These are phyloP conservation scores for Dendrobium chrysotoxum DNA, from an alignment of 106 monocot species.

Conservation along the genomic window DNA sequence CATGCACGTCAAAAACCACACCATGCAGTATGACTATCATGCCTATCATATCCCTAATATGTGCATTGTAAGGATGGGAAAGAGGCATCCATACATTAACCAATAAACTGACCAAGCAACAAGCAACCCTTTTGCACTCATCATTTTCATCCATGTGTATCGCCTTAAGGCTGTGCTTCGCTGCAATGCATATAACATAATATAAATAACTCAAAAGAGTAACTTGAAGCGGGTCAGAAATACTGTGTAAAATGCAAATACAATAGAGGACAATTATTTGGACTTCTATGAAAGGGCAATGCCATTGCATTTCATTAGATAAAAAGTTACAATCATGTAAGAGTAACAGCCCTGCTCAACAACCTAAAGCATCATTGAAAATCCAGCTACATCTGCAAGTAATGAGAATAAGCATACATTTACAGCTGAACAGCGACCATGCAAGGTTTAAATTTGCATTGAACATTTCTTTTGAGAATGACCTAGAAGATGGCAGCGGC, in stretches of 20 bases:
- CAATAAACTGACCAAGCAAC: neutral
- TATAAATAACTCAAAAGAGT: neutral
- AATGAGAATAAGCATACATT: conserved; percentile 1
- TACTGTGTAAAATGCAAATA: neutral
- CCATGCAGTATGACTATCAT: neutral
- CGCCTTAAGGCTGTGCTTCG: neutral
- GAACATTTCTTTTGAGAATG: conserved; percentile 99
- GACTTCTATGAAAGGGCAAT: neutral
- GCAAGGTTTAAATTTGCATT: conserved; percentile 16
- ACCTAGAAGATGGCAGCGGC: conserved; percentile 91
- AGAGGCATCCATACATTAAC: neutral
- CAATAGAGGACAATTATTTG: neutral
- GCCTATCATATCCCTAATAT: too few species aligned
- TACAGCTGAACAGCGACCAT: neutral
- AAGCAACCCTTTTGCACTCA: neutral
- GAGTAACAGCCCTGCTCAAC: neutral
- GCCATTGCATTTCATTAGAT: neutral
- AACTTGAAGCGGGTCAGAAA: neutral
- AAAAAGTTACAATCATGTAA: neutral
- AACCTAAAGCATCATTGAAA: neutral
- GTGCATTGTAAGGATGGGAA: neutral
- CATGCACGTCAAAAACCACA: neutral
- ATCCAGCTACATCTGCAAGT: neutral
- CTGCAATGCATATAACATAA: neutral
- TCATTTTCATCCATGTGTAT: neutral